A percentile compares a stretch with the other conserved stretches of the same genome.
phyloP scores from a whole-genome alignment of 257 asterid genomes.

The Gentiana macrophylla region DNA sequence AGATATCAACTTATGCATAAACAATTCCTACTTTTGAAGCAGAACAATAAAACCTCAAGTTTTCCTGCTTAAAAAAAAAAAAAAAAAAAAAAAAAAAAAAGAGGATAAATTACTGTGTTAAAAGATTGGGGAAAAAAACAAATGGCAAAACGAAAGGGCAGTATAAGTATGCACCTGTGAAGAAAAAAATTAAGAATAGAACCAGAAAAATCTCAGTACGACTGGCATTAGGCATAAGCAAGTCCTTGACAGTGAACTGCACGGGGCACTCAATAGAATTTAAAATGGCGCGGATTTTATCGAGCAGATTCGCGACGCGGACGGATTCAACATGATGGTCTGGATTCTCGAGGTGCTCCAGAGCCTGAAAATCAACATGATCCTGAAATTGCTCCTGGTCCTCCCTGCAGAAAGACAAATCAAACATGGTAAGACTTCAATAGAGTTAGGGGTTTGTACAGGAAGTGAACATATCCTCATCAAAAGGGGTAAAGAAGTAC shows the following conservation, averaged over 20 bases:
- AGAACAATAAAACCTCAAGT: no score
- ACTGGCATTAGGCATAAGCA: constrained; percentile 67
- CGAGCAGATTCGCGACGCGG: constrained; percentile 40
- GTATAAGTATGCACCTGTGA: constrained; percentile 34
- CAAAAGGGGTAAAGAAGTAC: constrained; percentile 12
- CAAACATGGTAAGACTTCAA: not conserved
- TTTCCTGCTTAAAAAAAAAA: no score
- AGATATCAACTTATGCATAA: no score
- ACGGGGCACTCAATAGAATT: constrained; percentile 46
- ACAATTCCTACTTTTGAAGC: no score
- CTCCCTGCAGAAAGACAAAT: constrained; percentile 31
- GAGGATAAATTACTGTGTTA: no score
- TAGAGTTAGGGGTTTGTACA: constrained; percentile 8
- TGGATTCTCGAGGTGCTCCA: constrained; percentile 71
- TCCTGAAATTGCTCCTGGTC: constrained; percentile 31
- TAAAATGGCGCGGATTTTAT: constrained; percentile 34
- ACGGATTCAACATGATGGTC: constrained; percentile 59
- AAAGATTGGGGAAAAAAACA: no score
- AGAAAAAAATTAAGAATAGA: constrained; percentile 69
- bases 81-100: no score
- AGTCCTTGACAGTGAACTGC: constrained; percentile 50
- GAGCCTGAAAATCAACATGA: constrained; percentile 70
- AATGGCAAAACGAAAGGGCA: no score
- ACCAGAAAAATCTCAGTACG: constrained; percentile 66
- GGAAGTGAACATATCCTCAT: not conserved